Base-by-base conservation (phyloP, 768 basidiomycete genomes). In the Russula sp. region DNA sequence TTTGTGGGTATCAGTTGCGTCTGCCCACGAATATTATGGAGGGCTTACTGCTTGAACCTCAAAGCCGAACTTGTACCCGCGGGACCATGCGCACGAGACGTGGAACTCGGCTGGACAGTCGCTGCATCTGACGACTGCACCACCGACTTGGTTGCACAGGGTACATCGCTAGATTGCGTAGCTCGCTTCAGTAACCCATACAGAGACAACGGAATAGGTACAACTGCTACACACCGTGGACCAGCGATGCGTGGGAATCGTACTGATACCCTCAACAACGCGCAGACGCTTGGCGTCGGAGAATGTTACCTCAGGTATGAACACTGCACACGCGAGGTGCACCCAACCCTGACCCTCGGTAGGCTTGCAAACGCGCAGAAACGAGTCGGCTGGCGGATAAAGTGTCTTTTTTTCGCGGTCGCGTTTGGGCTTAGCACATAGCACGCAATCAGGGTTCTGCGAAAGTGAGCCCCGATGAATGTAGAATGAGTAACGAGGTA, bases 321-420 rank as follows among this genome's bases (percentile, higher is more conserved):
- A 98, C 1, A 91, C 84, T 2, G 94, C 84, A 76, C 96, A 98
- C 4, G 97, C 75, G 37, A 94, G 79, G 72, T 98, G 96, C 0
- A 86, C 86, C 94, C 94, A 97, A 60, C 89, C 87, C 73, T 92
- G 88, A 10, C 92, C 91, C 76, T 97, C 94, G 0, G 94, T 96
- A 7, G 91, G 91, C 71, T 95, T 96, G 71, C 84, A 85, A 47
- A 85, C 84, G 59, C 91, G 81, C 61, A 94, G 76, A 71, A 81
- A 95, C 35, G 79, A 81, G 68, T 88, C 84, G 5, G 82, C 68
- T 5, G 83, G 76, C 45, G 83, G 81, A 56, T 77, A 76, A 34
- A 77, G 73, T 6, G 73, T 77, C 71, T 78, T 80, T 34, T 57
- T 63, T 70, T 77, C 80, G 31, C 81, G 77, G 64, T 84, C 82